Base-by-base conservation (phyloP, 495 filamentous ascomycete species). In the Pseudevernia furfuracea region DNA sequence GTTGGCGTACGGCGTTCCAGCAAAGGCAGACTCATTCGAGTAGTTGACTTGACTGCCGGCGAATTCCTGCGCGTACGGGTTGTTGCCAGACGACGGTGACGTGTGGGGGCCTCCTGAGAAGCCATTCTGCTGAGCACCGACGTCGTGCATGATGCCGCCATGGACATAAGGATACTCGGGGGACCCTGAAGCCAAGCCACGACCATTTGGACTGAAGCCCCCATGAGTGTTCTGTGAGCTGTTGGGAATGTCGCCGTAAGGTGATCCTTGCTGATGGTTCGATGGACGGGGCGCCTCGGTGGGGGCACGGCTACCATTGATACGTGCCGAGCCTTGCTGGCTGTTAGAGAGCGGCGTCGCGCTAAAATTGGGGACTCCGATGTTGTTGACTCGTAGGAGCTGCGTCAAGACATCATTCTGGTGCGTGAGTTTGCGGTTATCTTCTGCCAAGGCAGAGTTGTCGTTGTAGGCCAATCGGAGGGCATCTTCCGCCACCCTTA, bases 371-470 rank as follows among this genome's bases (percentile, higher is more conserved):
- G 57, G 57, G 21, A 43, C 52, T 8, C 52, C 52, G 36, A 59
- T 59, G 23, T 59, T 59, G 57, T 92, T 85, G 57, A 85, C 81
- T 60, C 79, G 77, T 23, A 98, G 80, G 2, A 96, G 80, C 39
- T 85, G 83, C 72, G 86, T 89, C 52, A 55, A 55, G 14, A 55
- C 52, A 30, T 36, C 52, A 55, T 36, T 55, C 30, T 55, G 52
- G 30, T 55, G 52, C 6, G 52, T 34, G 52, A 55, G 28, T 55
- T 75, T 96, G 91, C 43, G 74, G 67, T 44, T 71, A 48, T 69
- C 67, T 23, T 90, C 86, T 43, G 78, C 74, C 25, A 89, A 76
- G 52, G 77, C 73, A 37, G 87, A 80, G 71, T 88, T 89, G 71
- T 90, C 87, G 64, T 81, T 82, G 14, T 57, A 43, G 14, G 56